Evolutionary conservation across 495 filamentous ascomycete species (phyloP), one percentile per base, ranked within the genome.

Genomic region (Penicillium bovifimosum): DNA sequence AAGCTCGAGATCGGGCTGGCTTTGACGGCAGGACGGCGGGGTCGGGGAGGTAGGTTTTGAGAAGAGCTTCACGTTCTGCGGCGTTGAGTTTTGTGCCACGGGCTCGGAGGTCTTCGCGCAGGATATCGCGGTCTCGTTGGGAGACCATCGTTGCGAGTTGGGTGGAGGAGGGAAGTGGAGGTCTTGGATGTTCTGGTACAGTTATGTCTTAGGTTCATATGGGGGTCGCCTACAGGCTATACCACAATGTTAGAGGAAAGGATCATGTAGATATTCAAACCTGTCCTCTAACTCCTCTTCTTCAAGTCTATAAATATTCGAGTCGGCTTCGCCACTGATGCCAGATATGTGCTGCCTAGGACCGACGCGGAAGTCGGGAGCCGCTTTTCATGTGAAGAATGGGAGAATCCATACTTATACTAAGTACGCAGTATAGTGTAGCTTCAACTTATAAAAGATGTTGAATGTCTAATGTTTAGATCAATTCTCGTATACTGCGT

Each of bases 41-140:
- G 18, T 76, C 64, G 26, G 90, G 90, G 9, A 96, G 83, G 63
- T 91, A 92, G 47, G 83, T 83, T 71, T 85, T 81, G 33, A 93
- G 54, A 16, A 96, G 69, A 50, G 76, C 74, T 64, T 90, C 85
- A 47, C 88, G 82, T 56, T 95, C 84, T 47, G 79, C 69, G 7
- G 77, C 69, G 28, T 75, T 80, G 45, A 96, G 74, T 24, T 80
- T 76, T 48, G 63, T 70, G 56, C 85, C 81, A 17, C 81, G 72
- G 35, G 67, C 55, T 49, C 76, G 81, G 44, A 77, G 77, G 70
- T 90, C 85, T 42, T 78, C 75, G 54, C 85, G 77, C 60, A 90
- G 85, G 20, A 80, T 66, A 31, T 83, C 59, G 43, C 69, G 74
- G 52, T 86, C 83, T 57, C 67, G 71, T 16, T 71, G 56, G 40